Base-by-base conservation (phyloP, 1,284 basidiomycete species). In the Xerocomus cyaneibrunnescens region DNA sequence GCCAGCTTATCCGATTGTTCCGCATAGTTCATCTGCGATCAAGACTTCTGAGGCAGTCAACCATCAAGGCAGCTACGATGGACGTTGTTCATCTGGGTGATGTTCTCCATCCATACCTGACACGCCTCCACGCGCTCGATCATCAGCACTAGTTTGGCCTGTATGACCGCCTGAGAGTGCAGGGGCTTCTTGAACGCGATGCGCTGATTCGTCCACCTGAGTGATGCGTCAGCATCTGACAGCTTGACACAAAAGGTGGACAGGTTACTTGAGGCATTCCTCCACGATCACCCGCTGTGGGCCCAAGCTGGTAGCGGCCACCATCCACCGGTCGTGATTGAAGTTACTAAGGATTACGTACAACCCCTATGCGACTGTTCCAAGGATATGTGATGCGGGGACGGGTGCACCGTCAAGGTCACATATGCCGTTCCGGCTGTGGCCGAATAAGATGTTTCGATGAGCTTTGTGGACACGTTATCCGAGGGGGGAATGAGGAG, bases 71-170 rank as follows among this genome's bases (percentile, higher is more conserved):
- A 39, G 46, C 36, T 38, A 1, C 40, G 69, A 64, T 76, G 36
- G 64, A 94, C 91, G 67, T 94, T 86, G 71, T 88, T 91, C 94
- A 96, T 97, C 69, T 97, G 93, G 67, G 94, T 96, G 47, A 96
- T 77, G 45, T 75, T 80, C 74, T 98, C 95, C 30, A 95, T 79
- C 93, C 93, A 98, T 48, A 85, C 84, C 68, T 97, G 94, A 50
- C 83, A 84, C 0, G 89, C 83, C 72, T 98, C 94, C 40, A 92
- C 83, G 49, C 93, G 86, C 48, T 89, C 85, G 51, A 98, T 94
- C 90, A 97, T 94, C 51, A 74, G 72, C 2, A 90, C 92, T 30
- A 97, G 77, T 75, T 94, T 96, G 40, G 87, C 77, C 25, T 95
- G 84, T 61, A 98, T 89, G 57, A 98, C 93, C n/a, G 95, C 79